phyloP scores from a whole-genome alignment of 257 asterid species.

The Solanum gandarillasii region DNA sequence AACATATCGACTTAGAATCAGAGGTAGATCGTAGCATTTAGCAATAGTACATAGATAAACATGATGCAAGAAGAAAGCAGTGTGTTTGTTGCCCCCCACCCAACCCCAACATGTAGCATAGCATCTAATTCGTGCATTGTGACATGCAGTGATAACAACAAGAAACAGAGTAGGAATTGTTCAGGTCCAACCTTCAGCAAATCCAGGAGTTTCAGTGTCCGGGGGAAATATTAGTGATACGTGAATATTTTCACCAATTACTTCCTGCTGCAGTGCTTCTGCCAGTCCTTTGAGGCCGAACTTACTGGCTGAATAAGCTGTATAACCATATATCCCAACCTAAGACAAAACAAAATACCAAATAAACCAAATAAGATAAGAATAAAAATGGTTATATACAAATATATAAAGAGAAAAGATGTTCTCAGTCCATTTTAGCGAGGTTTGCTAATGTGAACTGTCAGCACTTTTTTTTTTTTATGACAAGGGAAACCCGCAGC shows the following conservation, averaged over 20 bases:
- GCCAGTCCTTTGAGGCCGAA: slow-evolving; percentile 96
- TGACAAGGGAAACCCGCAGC: too few species aligned
- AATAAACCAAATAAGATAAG: background rate
- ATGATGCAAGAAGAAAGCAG: background rate
- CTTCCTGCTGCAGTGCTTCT: slow-evolving; percentile 90
- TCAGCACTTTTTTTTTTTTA: too few species aligned
- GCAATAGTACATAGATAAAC: background rate
- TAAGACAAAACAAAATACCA: slow-evolving; percentile 5
- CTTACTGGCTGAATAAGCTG: slow-evolving; percentile 95
- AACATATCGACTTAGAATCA: background rate
- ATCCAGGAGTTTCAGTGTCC: slow-evolving; percentile 95
- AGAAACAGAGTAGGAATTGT: background rate
- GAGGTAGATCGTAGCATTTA: background rate
- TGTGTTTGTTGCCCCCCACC: background rate
- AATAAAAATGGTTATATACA: background rate
- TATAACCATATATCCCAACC: slow-evolving; percentile 95
- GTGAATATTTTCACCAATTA: slow-evolving; percentile 70
- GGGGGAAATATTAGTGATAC: slow-evolving; percentile 91
- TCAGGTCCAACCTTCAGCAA: slow-evolving; percentile 52
- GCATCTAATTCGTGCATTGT: background rate
- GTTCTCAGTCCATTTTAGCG: too few species aligned
- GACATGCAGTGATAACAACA: background rate
- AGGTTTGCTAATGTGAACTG: too few species aligned
- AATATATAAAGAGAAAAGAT: too few species aligned
- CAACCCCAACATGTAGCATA: background rate